Evolutionary conservation across 1,139 yeast genomes (phyloP).

Genomic region (Geotrichum candidum): DNA sequence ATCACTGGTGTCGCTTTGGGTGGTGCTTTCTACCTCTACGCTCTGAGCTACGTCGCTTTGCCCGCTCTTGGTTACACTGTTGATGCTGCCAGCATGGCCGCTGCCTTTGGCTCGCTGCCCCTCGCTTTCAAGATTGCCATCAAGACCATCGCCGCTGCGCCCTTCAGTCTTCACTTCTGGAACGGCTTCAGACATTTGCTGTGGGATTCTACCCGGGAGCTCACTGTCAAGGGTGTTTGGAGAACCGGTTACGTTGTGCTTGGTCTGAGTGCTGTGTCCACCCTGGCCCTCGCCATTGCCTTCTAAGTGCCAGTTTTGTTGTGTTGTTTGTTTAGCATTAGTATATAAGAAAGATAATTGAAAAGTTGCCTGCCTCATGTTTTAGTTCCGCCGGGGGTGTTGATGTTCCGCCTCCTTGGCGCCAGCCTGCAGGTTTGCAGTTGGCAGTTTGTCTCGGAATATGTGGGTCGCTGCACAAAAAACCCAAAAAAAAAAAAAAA

Average conservation of each 20-base stretch:
- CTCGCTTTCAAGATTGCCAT: conserved; percentile 51
- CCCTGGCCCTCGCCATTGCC: conserved; percentile 40
- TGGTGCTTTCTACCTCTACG: conserved; percentile 62
- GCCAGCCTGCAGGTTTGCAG: background rate
- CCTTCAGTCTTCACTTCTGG: conserved; percentile 78
- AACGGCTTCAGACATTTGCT: conserved; percentile 89
- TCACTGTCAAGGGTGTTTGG: conserved; percentile 80
- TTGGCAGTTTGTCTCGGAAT: background rate
- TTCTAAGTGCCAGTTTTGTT: conserved; percentile 4
- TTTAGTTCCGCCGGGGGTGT: background rate
- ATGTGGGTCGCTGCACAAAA: background rate
- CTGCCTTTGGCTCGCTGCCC: conserved; percentile 48
- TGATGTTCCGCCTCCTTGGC: background rate
- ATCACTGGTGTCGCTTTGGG: conserved; percentile 82
- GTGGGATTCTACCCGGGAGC: conserved; percentile 83
- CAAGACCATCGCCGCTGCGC: conserved; percentile 69
- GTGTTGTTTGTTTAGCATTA: background rate
- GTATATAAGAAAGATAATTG: background rate
- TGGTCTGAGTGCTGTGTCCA: conserved; percentile 61
- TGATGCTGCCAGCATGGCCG: conserved; percentile 57
- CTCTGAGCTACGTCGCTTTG: conserved; percentile 68
- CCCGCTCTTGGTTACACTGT: conserved; percentile 54
- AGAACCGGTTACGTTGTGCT: conserved; percentile 84
- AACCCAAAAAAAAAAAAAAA: background rate
- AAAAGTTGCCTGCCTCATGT: background rate